Percentiles rank a stretch among this genome's conserved stretches.
These are phyloP conservation scores for Microsporum canis DNA, from an alignment of 2,329 filamentous ascomycete species.

Conservation along the genomic window DNA sequence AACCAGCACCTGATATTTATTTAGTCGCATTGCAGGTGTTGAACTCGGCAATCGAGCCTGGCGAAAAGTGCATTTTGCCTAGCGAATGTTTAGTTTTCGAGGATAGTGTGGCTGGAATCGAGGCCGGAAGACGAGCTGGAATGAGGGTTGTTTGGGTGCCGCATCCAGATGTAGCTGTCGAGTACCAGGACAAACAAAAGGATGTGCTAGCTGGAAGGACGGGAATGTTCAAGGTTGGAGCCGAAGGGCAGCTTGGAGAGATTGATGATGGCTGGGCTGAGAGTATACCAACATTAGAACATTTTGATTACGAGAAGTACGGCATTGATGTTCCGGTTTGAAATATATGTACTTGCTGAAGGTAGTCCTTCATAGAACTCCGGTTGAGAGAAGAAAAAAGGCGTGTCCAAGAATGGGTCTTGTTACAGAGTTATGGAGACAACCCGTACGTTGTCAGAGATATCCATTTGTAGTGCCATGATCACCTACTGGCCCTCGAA, in stretches of 20 bases:
- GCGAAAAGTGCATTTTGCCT: slow-evolving; percentile 14
- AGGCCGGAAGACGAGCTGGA: slow-evolving; percentile 24
- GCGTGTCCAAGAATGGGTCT: too few species aligned
- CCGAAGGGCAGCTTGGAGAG: slow-evolving; percentile 24
- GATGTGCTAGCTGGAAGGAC: slow-evolving; percentile 25
- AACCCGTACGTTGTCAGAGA: too few species aligned
- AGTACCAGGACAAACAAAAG: slow-evolving; percentile 24
- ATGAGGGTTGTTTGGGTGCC: slow-evolving; percentile 29
- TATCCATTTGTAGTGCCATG: too few species aligned
- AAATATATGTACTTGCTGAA: neutral
- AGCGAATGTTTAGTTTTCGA: slow-evolving; percentile 28
- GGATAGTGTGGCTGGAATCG: slow-evolving; percentile 24
- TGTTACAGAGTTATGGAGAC: too few species aligned
- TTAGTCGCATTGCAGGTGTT: slow-evolving; percentile 17
- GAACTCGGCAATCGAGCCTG: slow-evolving; percentile 7
- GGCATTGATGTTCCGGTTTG: slow-evolving; percentile 19
- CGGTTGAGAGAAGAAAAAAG: too few species aligned
- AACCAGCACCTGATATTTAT: slow-evolving; percentile 22
- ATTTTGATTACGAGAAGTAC: slow-evolving; percentile 31
- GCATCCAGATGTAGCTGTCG: slow-evolving; percentile 23
- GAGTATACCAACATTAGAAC: slow-evolving; percentile 25
- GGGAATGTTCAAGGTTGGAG: slow-evolving; percentile 10
- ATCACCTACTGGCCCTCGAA: too few species aligned
- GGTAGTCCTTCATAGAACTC: neutral
- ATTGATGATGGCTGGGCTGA: slow-evolving; percentile 32